A percentile compares a stretch with the other conserved stretches of the same genome.
Evolutionary conservation across 1,284 basidiomycete species (phyloP).

Genomic region (Abortiporus biennis): DNA sequence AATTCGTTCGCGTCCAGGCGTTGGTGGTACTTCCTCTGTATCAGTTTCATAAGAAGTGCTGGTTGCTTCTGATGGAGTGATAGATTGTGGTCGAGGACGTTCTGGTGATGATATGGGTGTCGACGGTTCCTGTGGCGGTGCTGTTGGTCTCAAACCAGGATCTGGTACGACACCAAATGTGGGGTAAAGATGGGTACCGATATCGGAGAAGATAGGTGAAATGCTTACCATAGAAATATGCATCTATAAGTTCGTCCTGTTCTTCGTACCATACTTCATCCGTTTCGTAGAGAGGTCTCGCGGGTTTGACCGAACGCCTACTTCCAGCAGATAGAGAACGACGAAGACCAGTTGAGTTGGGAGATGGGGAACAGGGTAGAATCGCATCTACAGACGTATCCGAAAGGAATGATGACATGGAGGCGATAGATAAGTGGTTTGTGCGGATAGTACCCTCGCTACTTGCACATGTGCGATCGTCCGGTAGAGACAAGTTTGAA

Average conservation of each 20-base stretch:
- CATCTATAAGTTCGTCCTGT: slow-evolving; percentile 41
- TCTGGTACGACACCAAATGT: no score
- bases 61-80: no score
- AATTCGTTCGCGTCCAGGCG: slow-evolving; percentile 12
- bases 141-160: slow-evolving; percentile 10
- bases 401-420: slow-evolving; percentile 54
- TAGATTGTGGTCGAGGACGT: no score
- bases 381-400: slow-evolving; percentile 51
- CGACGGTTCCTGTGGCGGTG: no score
- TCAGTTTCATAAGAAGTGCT: not conserved
- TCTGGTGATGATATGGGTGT: no score
- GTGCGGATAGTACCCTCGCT: no score
- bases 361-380: slow-evolving; percentile 29
- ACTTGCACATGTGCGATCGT: no score
- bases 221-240: slow-evolving; percentile 40
- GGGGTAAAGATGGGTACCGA: no score
- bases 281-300: no score
- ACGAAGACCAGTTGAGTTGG: slow-evolving; percentile 14
- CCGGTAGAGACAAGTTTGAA: no score
- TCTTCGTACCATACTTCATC: slow-evolving; percentile 37
- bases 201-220: no score
- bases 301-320: slow-evolving; percentile 9
- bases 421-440: no score
- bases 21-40: not conserved
- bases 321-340: slow-evolving; percentile 21